Evolutionary conservation across 495 filamentous ascomycete species (phyloP).

Genomic region (Penicillium canescens): DNA sequence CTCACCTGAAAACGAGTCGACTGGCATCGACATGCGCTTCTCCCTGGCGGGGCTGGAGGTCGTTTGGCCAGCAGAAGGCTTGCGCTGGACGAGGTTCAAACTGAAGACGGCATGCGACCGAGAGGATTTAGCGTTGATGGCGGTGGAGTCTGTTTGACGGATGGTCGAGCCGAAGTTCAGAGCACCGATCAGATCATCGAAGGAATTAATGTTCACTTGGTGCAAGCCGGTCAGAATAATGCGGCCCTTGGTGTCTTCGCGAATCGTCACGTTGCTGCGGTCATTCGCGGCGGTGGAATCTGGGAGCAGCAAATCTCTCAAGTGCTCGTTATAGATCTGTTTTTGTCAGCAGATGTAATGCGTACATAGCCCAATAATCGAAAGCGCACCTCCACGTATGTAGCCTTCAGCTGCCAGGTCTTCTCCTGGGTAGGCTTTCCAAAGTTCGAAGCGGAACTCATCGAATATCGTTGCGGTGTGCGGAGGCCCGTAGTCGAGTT

Average conservation of each 20-base stretch:
- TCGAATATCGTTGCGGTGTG: constrained; percentile 80
- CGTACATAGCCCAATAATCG: background rate
- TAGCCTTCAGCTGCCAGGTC: constrained; percentile 92
- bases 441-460: constrained; percentile 53
- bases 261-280: constrained; percentile 75
- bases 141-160: constrained; percentile 97
- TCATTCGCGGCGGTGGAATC: constrained; percentile 70
- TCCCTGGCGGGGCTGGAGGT: constrained; percentile 59
- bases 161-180: constrained; percentile 92
- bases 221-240: constrained; percentile 89
- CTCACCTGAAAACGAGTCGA: constrained; percentile 74
- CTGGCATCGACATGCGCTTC: constrained; percentile 86
- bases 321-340: constrained; percentile 94
- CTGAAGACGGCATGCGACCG: constrained; percentile 98
- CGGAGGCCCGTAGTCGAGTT: constrained; percentile 72
- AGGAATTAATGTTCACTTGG: constrained; percentile 86
- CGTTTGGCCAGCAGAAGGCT: constrained; percentile 51
- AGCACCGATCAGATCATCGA: constrained; percentile 85
- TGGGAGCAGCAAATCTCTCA: constrained; percentile 85
- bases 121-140: constrained; percentile 98
- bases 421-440: constrained; percentile 60
- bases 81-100: constrained; percentile 88
- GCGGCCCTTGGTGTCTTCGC: constrained; percentile 93
- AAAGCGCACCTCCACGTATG: constrained; percentile 80
- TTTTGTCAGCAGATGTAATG: constrained; percentile 6